These are phyloP conservation scores for Trichophaea hybrida DNA, from an alignment of 2,329 filamentous ascomycete genomes.

Conservation along the genomic window DNA sequence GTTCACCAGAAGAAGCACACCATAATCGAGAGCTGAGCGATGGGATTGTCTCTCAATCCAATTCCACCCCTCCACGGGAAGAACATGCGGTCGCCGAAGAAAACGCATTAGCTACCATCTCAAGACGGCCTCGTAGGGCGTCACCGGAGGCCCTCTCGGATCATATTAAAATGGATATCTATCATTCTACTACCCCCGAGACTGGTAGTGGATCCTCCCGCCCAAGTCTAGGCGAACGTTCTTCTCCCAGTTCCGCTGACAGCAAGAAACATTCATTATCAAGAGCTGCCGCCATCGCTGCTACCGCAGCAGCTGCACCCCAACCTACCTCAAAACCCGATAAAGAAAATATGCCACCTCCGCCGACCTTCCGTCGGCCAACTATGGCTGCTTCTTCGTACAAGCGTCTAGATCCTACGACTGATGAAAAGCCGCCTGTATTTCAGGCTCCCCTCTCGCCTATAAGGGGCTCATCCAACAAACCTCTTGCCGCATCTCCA, in stretches of 20 bases:
- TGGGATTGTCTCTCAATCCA: conserved; percentile 11
- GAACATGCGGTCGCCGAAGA: not conserved
- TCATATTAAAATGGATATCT: not conserved
- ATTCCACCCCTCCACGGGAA: conserved; percentile 4
- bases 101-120: not conserved
- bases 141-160: not conserved
- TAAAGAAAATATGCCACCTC: conserved; percentile 23
- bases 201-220: not conserved
- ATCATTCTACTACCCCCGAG: not conserved
- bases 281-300: conserved; percentile 15
- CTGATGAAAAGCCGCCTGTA: conserved; percentile 8
- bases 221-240: not conserved
- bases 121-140: not conserved
- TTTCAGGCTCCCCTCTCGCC: conserved; percentile 2
- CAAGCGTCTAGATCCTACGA: conserved; percentile 6
- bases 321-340: conserved; percentile 12
- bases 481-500: conserved; percentile 36
- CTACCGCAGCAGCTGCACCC: conserved; percentile 14
- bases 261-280: conserved; percentile 7
- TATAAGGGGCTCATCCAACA: conserved; percentile 29
- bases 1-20: conserved; percentile 9
- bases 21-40: conserved; percentile 5
- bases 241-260: not conserved
- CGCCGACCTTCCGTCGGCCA: conserved; percentile 18
- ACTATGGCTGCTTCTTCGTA: not conserved